Base-by-base conservation (phyloP, 2,329 filamentous ascomycete species). In the Westerdykella aurantiaca region DNA sequence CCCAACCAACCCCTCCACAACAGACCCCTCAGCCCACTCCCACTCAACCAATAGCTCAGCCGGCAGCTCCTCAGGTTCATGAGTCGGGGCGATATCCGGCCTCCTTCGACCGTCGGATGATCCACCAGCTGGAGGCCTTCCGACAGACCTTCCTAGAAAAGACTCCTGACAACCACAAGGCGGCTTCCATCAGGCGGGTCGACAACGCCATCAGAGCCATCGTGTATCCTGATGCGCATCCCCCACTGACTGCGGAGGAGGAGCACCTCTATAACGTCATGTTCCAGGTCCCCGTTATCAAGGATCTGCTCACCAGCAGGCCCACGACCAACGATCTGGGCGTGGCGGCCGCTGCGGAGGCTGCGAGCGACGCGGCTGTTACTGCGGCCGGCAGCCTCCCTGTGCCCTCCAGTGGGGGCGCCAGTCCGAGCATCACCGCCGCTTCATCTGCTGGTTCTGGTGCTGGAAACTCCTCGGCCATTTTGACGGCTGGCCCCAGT, bases 201-300 rank as follows among this genome's bases (percentile, higher is more conserved):
- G 58, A 66, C 46, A 66, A 65, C 39, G 61, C 61, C 2, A 64
- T 66, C 31, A 52, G 53, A 35, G 61, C 61, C 6, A 57, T 59
- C 23, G 50, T 66, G 10, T 48, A 53, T 6, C 59, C 56, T n/a
- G 53, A 58, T 14, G 46, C 52, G 7, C 42, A 50, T 31, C 39
- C 53, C 6, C 58, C 39, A 2, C 49, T 67, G 41, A 63, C 55
- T 4, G 48, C 50, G 3, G 35, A 48, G 3, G 63, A 66, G 42
- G 43, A 46, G 17, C 44, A 47, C 13, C 41, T 67, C 13, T 47
- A 60, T n/a, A 43, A 41, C 14, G 50, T 60, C 2, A 60, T 66
- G 22, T 47, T 49, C 21, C 50, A 48, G 9, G 55, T 66, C 17
- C 44, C 49, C 7, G 43, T 18, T 11, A 34, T 51, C 11, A 39